phyloP scores from a whole-genome alignment of 176 grass and related monocot species.

The Musa itinerans region DNA sequence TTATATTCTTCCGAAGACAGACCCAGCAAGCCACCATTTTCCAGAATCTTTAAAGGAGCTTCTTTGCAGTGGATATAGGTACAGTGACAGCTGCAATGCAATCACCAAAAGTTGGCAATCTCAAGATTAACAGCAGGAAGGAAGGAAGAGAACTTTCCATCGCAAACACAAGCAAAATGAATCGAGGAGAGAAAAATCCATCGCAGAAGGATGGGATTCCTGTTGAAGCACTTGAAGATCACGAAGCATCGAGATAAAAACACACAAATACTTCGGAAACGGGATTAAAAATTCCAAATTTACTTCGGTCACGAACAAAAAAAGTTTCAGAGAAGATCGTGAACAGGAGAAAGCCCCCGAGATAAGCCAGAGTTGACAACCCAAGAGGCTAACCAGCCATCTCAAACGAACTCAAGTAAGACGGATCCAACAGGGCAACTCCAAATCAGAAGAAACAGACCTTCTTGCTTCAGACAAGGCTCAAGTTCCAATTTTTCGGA shows the following conservation, averaged over 20 bases:
- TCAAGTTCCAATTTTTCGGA: background rate
- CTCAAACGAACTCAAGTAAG: background rate
- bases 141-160: background rate
- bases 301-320: no score
- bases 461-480: constrained; percentile 1
- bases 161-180: background rate
- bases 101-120: background rate
- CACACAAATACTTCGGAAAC: no score
- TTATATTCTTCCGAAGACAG: constrained; percentile 40
- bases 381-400: background rate
- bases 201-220: background rate
- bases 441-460: background rate
- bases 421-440: background rate
- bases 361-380: background rate
- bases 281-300: no score
- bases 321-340: no score
- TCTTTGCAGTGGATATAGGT: constrained; percentile 13
- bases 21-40: constrained; percentile 34
- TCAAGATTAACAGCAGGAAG: background rate
- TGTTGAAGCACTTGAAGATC: no score
- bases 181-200: background rate
- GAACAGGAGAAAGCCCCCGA: no score
- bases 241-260: no score
- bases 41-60: constrained; percentile 24
- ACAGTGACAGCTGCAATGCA: constrained; percentile 5